Evolutionary conservation across 441 rosid genomes (phyloP).

Genomic region (Biscutella auriculata): DNA sequence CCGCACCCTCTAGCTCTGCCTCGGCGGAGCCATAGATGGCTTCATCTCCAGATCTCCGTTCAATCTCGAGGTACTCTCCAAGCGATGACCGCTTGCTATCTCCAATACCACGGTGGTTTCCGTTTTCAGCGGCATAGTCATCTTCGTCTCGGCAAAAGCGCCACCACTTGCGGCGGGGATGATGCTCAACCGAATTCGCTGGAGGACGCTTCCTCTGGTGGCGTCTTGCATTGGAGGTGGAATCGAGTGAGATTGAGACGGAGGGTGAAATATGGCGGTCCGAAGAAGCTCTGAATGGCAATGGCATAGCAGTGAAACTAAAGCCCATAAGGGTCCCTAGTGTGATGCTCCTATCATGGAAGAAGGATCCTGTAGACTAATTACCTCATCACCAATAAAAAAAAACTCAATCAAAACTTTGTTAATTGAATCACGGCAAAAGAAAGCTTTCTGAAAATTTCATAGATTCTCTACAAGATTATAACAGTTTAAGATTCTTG

Average conservation of each 20-base stretch:
- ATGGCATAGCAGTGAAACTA: slow-evolving; percentile 53
- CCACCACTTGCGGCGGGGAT: slow-evolving; percentile 68
- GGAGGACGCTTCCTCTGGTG: slow-evolving; percentile 21
- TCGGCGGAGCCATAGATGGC: slow-evolving; percentile 36
- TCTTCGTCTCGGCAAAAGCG: slow-evolving; percentile 55
- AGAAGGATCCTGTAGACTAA: slow-evolving; percentile 85
- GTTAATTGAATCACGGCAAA: not conserved
- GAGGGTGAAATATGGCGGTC: slow-evolving; percentile 21
- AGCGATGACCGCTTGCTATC: slow-evolving; percentile 53
- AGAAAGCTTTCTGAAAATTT: not conserved
- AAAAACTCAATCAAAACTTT: not conserved
- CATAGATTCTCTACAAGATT: not conserved
- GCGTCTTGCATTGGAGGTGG: slow-evolving; percentile 18
- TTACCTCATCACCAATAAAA: not conserved
- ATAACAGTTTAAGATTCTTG: not conserved
- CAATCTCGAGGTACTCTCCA: slow-evolving; percentile 76
- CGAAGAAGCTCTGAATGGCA: slow-evolving; percentile 37
- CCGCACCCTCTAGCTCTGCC: slow-evolving; percentile 42
- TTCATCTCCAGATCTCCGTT: slow-evolving; percentile 64
- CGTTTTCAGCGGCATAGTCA: not conserved
- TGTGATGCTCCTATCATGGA: slow-evolving; percentile 87
- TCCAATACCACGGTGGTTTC: slow-evolving; percentile 1
- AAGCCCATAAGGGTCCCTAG: slow-evolving; percentile 84
- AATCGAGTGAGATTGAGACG: slow-evolving; percentile 8
- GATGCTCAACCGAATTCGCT: slow-evolving; percentile 24